Evolutionary conservation across 306 rosid genomes (phyloP), one percentile per base, ranked within the genome.

Genomic region (Acacia acuminata): DNA sequence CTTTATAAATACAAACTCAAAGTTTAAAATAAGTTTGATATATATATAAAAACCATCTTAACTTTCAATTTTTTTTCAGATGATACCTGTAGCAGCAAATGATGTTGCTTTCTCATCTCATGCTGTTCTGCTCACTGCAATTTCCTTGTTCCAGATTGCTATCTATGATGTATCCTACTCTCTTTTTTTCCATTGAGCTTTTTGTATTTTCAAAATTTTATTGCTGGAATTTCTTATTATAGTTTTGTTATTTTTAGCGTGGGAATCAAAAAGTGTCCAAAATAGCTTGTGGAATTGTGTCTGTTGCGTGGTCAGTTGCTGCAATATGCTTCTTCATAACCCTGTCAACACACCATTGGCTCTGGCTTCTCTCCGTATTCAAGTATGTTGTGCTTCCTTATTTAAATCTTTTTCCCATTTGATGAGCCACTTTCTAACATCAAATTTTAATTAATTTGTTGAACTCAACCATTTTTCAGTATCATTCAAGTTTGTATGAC

Each of bases 31-130:
- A 10, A 22, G 15, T 68, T 67, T 38, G 73, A 19, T 10, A 7
- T 20, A 8, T 9, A 38, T 34, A 34, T 0, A 34, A 38, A 20
- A 20, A 10, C 13, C 1, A 32, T 40, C 10, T 38, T 40, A 19
- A 68, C 10, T 68, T 38, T 68, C 17, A 30, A 27, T 27, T 10
- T 68, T 48, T 71, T 43, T 56, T 38, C 90, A 96, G 99, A 96
- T 94, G 99, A 96, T 94, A 82, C 99, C 99, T 4, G 97, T 96
- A 11, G 99, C 99, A 32, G 91, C 96, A 76, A 94, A 94, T 70
- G 99, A 96, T 84, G 98, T 96, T 25, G 98, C 98, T 76, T 96
- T 96, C 82, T 94, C 99, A 53, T 20, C 24, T 61, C 97, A 96
- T 75, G 99, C 99, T 73, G 99, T 96, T 85, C 66, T 96, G 14